Evolutionary conservation across 306 rosid genomes (phyloP).

Genomic region (Acacia confusa): DNA sequence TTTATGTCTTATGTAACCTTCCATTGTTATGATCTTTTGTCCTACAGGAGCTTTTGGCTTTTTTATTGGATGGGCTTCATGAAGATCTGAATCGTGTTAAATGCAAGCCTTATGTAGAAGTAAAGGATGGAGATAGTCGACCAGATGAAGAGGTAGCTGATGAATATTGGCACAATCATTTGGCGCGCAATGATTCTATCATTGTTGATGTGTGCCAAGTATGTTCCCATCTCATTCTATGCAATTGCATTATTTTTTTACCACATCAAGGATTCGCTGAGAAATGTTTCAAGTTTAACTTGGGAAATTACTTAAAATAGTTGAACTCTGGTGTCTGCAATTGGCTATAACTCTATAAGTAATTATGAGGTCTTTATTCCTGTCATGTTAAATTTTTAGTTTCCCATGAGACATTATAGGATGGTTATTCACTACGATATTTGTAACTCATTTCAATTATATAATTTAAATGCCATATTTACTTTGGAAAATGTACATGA

Average conservation of each 20-base stretch:
- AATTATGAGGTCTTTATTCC: constrained; percentile 16
- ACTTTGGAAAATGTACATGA: constrained; percentile 11
- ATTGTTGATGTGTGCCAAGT: constrained; percentile 99
- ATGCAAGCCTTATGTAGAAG: constrained; percentile 94
- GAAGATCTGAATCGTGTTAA: constrained; percentile 99
- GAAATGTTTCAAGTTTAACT: constrained; percentile 20
- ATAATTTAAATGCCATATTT: constrained; percentile 22
- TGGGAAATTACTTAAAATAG: constrained; percentile 7
- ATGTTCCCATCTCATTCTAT: constrained; percentile 38
- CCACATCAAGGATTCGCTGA: constrained; percentile 21
- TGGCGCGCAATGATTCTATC: constrained; percentile 94
- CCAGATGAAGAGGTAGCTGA: constrained; percentile 85
- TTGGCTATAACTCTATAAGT: constrained; percentile 4
- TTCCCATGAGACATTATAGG: constrained; percentile 7
- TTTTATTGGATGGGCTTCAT: constrained; percentile 96
- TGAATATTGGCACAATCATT: constrained; percentile 95
- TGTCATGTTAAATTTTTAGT: constrained; percentile 17
- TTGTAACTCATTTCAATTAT: constrained; percentile 1
- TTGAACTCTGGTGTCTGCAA: constrained; percentile 7
- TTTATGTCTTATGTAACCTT: constrained; percentile 27
- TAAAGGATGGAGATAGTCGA: constrained; percentile 81
- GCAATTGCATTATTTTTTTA: background rate
- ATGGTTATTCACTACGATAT: constrained; percentile 10
- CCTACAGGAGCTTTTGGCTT: constrained; percentile 89
- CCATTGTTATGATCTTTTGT: constrained; percentile 22